phyloP scores from a whole-genome alignment of 2,329 filamentous ascomycete species.

The Colletotrichum shisoi region DNA sequence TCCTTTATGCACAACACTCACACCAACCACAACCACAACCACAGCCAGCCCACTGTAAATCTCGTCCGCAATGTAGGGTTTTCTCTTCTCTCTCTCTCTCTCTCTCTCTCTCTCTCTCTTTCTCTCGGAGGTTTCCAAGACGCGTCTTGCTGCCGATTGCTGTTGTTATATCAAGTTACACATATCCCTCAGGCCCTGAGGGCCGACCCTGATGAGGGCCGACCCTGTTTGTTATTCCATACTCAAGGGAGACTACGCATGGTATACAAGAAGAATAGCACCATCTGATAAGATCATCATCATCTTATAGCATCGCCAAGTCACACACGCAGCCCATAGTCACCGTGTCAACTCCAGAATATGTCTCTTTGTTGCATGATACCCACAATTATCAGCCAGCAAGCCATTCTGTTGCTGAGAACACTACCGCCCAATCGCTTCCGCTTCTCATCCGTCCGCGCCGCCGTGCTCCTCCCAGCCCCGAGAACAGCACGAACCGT shows the following conservation, averaged over 20 bases:
- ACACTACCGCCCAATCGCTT: background rate
- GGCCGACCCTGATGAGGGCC: too few relatives aligned
- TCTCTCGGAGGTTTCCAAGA: background rate
- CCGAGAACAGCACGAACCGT: background rate
- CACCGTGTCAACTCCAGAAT: background rate
- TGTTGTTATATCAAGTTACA: background rate
- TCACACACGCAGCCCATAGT: background rate
- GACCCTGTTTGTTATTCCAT: too few relatives aligned
- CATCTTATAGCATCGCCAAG: too few relatives aligned
- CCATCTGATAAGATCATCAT: too few relatives aligned
- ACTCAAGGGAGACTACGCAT: too few relatives aligned
- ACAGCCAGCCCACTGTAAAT: background rate
- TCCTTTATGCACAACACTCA: conserved; percentile 20
- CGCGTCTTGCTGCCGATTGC: background rate
- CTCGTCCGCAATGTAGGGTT: too few relatives aligned
- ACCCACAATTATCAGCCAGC: background rate
- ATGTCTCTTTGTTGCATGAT: background rate
- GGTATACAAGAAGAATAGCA: too few relatives aligned
- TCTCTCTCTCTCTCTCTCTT: too few relatives aligned
- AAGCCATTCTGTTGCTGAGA: background rate
- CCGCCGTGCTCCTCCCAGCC: background rate
- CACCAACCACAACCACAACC: too few relatives aligned
- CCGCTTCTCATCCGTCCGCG: background rate
- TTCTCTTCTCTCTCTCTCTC: too few relatives aligned
- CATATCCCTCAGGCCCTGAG: background rate